These are phyloP conservation scores for Phyllachora maydis DNA, from an alignment of 2,329 filamentous ascomycete genomes.

Conservation along the genomic window DNA sequence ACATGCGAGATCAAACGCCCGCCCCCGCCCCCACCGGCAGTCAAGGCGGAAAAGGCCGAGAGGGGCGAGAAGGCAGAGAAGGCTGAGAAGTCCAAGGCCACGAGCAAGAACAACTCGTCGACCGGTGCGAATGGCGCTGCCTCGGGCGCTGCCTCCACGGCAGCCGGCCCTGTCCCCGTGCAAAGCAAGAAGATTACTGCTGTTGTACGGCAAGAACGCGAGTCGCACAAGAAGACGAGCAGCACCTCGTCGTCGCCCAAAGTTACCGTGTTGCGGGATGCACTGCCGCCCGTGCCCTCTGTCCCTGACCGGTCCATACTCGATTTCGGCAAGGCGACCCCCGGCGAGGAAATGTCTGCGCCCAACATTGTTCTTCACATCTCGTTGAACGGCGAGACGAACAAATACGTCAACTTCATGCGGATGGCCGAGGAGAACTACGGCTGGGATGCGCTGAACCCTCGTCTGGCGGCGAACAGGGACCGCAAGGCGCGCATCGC, in stretches of 20 bases:
- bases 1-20: slow-evolving; percentile 10
- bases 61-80: slow-evolving; percentile 5
- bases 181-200: slow-evolving; percentile 22
- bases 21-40: slow-evolving; percentile 12
- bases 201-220: slow-evolving; percentile 20
- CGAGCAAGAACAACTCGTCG: slow-evolving; percentile 8
- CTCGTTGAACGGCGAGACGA: slow-evolving; percentile 58
- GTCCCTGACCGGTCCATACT: slow-evolving; percentile 32
- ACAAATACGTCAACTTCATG: slow-evolving; percentile 90
- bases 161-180: slow-evolving; percentile 2
- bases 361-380: slow-evolving; percentile 75
- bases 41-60: slow-evolving; percentile 3
- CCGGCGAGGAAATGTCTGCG: slow-evolving; percentile 35
- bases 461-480: slow-evolving; percentile 70
- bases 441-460: slow-evolving; percentile 85
- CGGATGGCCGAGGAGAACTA: slow-evolving; percentile 85
- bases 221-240: slow-evolving; percentile 15
- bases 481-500: slow-evolving; percentile 77
- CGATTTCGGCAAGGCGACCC: slow-evolving; percentile 37
- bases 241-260: slow-evolving; percentile 24
- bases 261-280: slow-evolving; percentile 25
- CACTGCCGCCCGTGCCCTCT: slow-evolving; percentile 13
- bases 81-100: slow-evolving; percentile 4
- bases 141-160: slow-evolving; percentile 4
- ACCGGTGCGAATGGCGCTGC: slow-evolving; percentile 11